Percentiles rank a stretch among this genome's conserved stretches.
Evolutionary conservation across 129 eudicot genomes (phyloP).

Genomic region (Scalesia atractyloides): DNA sequence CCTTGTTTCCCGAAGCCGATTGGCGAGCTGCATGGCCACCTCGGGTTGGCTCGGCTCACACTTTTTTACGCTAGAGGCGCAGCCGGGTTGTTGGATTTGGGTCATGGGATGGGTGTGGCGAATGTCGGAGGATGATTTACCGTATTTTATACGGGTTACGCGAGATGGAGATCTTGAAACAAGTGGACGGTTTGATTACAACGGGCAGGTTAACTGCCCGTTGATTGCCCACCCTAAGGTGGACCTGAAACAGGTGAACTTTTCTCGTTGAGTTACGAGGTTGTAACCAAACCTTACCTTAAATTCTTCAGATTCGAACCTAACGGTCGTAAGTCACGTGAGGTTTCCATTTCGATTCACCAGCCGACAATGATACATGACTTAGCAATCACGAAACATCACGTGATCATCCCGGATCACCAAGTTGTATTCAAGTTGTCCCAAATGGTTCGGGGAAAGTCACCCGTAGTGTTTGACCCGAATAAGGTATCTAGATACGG

Average conservation of each 20-base stretch:
- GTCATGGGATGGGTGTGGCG: constrained; percentile 63
- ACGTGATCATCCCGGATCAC: constrained; percentile 77
- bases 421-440: constrained; percentile 75
- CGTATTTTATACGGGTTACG: constrained; percentile 50
- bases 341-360: constrained; percentile 45
- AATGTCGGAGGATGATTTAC: constrained; percentile 93
- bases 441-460: constrained; percentile 68
- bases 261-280: constrained; percentile 56
- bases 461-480: constrained; percentile 61
- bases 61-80: constrained; percentile 52
- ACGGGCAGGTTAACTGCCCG: constrained; percentile 58
- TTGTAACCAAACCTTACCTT: constrained; percentile 60
- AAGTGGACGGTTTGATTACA: constrained; percentile 62
- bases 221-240: constrained; percentile 83
- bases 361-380: constrained; percentile 88
- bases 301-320: constrained; percentile 54
- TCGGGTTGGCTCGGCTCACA: constrained; percentile 68
- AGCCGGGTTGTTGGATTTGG: constrained; percentile 43
- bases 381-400: constrained; percentile 66
- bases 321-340: constrained; percentile 61
- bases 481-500: constrained; percentile 68
- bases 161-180: constrained; percentile 63
- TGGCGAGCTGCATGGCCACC: constrained; percentile 78
- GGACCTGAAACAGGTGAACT: constrained; percentile 68
- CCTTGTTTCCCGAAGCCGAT: constrained; percentile 72